Conservation (phyloP, 1,139 yeast genomes). For the Sugiyamaella xylanicola region DNA sequence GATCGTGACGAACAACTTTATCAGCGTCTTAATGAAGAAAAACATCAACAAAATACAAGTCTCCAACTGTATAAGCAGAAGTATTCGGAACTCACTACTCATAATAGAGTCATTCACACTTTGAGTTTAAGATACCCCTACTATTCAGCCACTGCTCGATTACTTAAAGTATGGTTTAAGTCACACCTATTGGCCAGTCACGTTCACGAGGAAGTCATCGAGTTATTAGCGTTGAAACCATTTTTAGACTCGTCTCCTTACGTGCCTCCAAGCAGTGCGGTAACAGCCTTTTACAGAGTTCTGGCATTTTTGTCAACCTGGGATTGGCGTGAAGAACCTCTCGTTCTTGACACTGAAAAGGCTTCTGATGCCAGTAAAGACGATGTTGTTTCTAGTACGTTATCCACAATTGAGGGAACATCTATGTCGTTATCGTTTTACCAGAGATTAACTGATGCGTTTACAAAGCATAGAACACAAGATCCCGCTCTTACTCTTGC, state of each 20-base stretch:
- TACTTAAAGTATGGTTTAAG: constrained; percentile 75
- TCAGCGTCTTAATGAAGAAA: constrained; percentile 52
- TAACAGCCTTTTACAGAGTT: constrained; percentile 77
- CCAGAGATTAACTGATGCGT: constrained; percentile 64
- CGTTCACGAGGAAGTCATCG: constrained; percentile 75
- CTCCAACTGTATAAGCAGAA: constrained; percentile 49
- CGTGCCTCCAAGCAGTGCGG: constrained; percentile 73
- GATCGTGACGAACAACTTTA: constrained; percentile 81
- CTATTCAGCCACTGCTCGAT: constrained; percentile 76
- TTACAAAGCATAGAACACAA: constrained; percentile 59
- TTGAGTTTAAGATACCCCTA: constrained; percentile 73
- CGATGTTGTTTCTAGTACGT: constrained; percentile 37
- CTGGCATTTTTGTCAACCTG: constrained; percentile 72
- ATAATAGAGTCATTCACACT: constrained; percentile 73
- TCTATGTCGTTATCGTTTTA: constrained; percentile 62
- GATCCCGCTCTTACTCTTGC: constrained; percentile 83
- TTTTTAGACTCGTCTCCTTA: constrained; percentile 88
- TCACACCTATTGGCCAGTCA: constrained; percentile 67
- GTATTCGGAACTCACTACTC: constrained; percentile 73
- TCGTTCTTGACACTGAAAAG: constrained; percentile 71
- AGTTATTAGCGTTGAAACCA: constrained; percentile 76
- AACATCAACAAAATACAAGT: constrained; percentile 24
- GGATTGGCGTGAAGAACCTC: constrained; percentile 93
- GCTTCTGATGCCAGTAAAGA: constrained; percentile 48
- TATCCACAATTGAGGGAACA: constrained; percentile 50